Conservation (phyloP, 306 rosid species). For the Ormosia semicastrata region DNA sequence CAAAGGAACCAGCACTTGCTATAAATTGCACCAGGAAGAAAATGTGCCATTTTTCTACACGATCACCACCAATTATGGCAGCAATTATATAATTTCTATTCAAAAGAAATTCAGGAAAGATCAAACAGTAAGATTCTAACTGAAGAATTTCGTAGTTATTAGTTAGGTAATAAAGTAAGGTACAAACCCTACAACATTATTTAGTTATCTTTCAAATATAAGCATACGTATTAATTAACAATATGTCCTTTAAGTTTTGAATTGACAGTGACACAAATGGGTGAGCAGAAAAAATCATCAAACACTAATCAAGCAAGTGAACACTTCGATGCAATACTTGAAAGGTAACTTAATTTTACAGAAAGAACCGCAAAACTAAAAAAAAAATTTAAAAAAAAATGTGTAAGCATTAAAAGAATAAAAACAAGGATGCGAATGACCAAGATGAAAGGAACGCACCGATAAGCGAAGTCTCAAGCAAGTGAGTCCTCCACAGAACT, state of each 20-base stretch:
- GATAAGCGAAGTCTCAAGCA: conserved; percentile 91
- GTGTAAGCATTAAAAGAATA: background rate
- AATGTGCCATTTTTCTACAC: background rate
- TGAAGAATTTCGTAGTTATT: background rate
- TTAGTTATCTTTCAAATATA: background rate
- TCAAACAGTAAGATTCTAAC: background rate
- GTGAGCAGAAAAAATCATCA: background rate
- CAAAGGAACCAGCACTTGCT: background rate
- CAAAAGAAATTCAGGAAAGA: background rate
- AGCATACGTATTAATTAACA: background rate
- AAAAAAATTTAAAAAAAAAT: background rate
- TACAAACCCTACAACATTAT: background rate
- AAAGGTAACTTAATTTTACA: background rate
- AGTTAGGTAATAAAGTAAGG: background rate
- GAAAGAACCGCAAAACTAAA: background rate
- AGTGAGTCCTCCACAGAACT: conserved; percentile 95
- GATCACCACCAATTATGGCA: background rate
- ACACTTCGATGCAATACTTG: background rate
- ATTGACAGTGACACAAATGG: background rate
- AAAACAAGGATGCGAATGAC: background rate
- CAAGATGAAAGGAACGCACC: conserved; percentile 45
- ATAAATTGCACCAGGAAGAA: background rate
- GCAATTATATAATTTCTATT: background rate
- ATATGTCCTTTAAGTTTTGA: background rate
- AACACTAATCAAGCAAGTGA: background rate